Evolutionary conservation across 1,284 basidiomycete species (phyloP).

Genomic region (Mycosarcoma mackinlayi): DNA sequence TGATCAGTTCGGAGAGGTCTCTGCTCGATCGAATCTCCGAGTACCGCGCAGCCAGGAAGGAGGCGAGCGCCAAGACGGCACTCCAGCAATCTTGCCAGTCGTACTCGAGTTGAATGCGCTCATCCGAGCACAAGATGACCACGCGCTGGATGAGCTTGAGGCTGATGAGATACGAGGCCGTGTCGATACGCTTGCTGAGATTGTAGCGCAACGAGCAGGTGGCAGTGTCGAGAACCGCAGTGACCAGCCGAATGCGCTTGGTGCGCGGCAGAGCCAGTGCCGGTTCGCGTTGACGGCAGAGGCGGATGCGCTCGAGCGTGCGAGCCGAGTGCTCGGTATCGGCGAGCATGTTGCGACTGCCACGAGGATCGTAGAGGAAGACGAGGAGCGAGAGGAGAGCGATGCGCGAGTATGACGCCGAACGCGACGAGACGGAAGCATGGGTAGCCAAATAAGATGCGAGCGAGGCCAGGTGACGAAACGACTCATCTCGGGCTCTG

Average conservation of each 20-base stretch:
- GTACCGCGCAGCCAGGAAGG: conserved; percentile 47
- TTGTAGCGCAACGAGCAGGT: conserved; percentile 59
- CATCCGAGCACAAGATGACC: conserved; percentile 46
- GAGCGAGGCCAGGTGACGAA: conserved; percentile 47
- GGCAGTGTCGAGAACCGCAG: conserved; percentile 50
- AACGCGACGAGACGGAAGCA: conserved; percentile 46
- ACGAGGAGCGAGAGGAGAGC: conserved; percentile 49
- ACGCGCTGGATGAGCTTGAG: conserved; percentile 53
- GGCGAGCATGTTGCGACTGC: conserved; percentile 38
- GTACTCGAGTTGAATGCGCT: conserved; percentile 54
- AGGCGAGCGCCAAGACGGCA: conserved; percentile 44
- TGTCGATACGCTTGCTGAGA: conserved; percentile 59
- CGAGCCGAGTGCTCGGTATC: conserved; percentile 13
- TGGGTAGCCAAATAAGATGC: conserved; percentile 57
- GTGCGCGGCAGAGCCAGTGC: conserved; percentile 33
- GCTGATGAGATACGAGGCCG: conserved; percentile 44
- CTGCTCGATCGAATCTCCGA: conserved; percentile 37
- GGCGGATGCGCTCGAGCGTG: conserved; percentile 26
- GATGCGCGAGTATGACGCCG: conserved; percentile 47
- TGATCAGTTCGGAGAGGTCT: conserved; percentile 43
- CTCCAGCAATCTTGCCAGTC: conserved; percentile 60
- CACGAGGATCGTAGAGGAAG: conserved; percentile 48
- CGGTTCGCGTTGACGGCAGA: conserved; percentile 61
- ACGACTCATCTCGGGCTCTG: conserved; percentile 30
- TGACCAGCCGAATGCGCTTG: conserved; percentile 52